phyloP scores from a whole-genome alignment of 2,329 filamentous ascomycete genomes.

The Exophiala lecanii-corni region DNA sequence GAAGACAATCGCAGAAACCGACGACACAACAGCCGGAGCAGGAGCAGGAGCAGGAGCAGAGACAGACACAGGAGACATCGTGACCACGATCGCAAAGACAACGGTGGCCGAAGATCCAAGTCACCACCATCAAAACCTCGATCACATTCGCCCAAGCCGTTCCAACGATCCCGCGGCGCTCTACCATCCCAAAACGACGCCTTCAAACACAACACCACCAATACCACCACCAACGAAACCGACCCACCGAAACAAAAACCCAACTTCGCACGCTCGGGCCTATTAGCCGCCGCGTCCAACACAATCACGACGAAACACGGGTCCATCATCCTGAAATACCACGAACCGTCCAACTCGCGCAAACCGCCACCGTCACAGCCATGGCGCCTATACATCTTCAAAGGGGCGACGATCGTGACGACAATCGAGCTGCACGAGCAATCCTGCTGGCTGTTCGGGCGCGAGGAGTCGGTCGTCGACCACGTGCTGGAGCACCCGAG shows the following conservation, averaged over 20 bases:
- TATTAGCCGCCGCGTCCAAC: conserved; percentile 85
- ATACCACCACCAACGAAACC: conserved; percentile 41
- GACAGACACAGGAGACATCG: conserved; percentile 3
- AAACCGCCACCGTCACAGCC: conserved; percentile 73
- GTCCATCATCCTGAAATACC: conserved; percentile 82
- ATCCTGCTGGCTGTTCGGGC: conserved; percentile 86
- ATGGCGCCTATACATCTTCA: conserved; percentile 94
- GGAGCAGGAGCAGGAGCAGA: not conserved
- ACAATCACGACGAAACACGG: conserved; percentile 56
- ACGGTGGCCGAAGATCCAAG: not conserved
- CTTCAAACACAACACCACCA: conserved; percentile 32
- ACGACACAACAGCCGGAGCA: too few relatives aligned
- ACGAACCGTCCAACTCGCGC: conserved; percentile 88
- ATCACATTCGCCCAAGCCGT: conserved; percentile 9
- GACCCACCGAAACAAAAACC: conserved; percentile 66
- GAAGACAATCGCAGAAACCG: too few relatives aligned
- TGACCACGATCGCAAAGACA: conserved; percentile 3
- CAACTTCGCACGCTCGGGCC: conserved; percentile 76
- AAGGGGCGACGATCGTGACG: conserved; percentile 72
- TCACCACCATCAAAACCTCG: not conserved
- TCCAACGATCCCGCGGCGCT: conserved; percentile 27
- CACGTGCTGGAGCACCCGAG: conserved; percentile 83
- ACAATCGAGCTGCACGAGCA: conserved; percentile 70
- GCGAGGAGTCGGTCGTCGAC: conserved; percentile 76
- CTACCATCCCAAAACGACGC: conserved; percentile 45